phyloP scores from a whole-genome alignment of 768 basidiomycete species.

The Suillus weaverae region DNA sequence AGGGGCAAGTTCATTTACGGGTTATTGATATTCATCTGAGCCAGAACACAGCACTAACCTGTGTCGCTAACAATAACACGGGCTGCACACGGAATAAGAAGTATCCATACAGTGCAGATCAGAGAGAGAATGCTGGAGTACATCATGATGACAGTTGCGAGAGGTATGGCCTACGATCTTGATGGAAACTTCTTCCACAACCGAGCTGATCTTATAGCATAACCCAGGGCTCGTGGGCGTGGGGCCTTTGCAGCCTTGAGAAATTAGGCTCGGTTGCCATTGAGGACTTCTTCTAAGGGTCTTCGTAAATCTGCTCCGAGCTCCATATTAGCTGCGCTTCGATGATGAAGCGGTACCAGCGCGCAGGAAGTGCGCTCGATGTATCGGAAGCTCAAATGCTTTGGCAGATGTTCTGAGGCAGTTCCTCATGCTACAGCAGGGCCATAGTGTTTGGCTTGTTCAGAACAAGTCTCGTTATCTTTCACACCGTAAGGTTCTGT shows the following conservation, averaged over 20 bases:
- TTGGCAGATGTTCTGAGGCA: neutral
- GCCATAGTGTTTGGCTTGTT: neutral
- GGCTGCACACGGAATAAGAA: neutral
- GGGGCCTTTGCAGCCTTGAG: neutral
- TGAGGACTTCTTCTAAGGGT: neutral
- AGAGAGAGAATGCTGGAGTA: neutral
- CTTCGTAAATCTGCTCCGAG: neutral
- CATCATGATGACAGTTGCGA: neutral
- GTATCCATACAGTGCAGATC: neutral
- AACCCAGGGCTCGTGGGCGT: neutral
- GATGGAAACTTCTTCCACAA: neutral
- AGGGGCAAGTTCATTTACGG: neutral
- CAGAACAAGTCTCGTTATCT: neutral
- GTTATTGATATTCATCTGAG: neutral
- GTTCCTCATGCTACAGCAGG: neutral
- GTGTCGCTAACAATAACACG: conserved; percentile 1
- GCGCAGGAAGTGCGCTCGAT: neutral
- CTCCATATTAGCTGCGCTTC: conserved; percentile 5
- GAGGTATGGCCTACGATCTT: neutral
- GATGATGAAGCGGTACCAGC: neutral
- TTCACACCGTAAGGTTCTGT: neutral
- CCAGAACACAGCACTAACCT: neutral
- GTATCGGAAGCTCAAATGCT: neutral
- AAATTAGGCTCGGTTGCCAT: neutral
- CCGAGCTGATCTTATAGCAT: neutral